Evolutionary conservation across 352 stramenopile species (phyloP).

Genomic region (Globisporangium apiculatum): DNA sequence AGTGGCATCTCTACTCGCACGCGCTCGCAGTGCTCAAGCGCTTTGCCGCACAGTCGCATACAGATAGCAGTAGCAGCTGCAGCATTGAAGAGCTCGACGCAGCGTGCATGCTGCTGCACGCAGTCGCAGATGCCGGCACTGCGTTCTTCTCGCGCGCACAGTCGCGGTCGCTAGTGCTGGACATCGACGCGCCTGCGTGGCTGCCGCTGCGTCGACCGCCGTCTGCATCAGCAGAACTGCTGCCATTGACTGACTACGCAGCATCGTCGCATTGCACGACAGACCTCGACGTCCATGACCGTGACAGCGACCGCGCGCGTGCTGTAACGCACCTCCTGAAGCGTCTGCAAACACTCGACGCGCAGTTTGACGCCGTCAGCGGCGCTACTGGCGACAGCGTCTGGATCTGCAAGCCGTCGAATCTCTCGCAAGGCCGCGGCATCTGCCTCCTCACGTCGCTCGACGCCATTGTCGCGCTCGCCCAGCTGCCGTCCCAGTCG

Average conservation of each 20-base stretch:
- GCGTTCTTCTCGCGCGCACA: conserved; percentile 8
- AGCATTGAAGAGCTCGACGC: not conserved
- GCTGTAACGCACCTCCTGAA: conserved; percentile 10
- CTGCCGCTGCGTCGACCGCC: not conserved
- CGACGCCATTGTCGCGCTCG: conserved; percentile 20
- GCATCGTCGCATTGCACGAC: too few relatives aligned
- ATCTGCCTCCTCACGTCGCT: conserved; percentile 47
- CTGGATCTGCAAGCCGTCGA: conserved; percentile 79
- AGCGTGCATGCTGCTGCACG: conserved; percentile 3
- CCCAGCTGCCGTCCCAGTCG: not conserved
- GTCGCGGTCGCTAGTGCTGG: not conserved
- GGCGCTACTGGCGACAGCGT: conserved; percentile 24
- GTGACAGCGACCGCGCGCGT: too few relatives aligned
- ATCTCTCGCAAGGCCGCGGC: conserved; percentile 64
- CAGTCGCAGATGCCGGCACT: not conserved
- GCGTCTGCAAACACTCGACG: conserved; percentile 22
- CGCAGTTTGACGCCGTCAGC: conserved; percentile 33
- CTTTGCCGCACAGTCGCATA: conserved; percentile 3
- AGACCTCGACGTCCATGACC: not conserved
- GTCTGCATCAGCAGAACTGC: too few relatives aligned
- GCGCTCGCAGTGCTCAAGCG: conserved; percentile 34
- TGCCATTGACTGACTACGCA: too few relatives aligned
- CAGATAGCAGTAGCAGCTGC: not conserved
- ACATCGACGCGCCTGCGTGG: conserved; percentile 4
- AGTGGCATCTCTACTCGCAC: conserved; percentile 44